Base-by-base conservation (phyloP, 2,329 filamentous ascomycete genomes). In the Cladosporium sp. region DNA sequence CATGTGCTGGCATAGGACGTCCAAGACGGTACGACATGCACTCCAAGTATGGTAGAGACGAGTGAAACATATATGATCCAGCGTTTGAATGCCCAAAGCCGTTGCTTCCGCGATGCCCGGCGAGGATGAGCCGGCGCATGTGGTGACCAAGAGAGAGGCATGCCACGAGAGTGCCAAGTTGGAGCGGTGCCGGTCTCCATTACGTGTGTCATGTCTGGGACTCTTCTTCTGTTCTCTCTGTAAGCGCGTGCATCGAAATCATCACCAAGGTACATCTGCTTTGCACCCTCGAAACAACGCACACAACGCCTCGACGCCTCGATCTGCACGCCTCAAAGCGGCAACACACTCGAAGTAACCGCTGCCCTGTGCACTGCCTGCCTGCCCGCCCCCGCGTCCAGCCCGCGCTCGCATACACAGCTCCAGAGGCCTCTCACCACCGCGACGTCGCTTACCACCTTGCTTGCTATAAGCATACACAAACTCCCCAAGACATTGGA, bases 41-140 rank as follows among this genome's bases (percentile, higher is more conserved):
- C 8, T n/a, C 18, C 5, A 18, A 44, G 40, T 44, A 44, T 44
- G 40, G 40, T 46, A 55, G 52, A n/a, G 8, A 6, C 29, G 31
- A 57, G 55, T 57, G 55, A 40, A 40, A 57, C 55, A 29, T 53
- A n/a, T 31, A 53, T 31, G 28, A 55, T 53, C 26, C 40, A 10
- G 40, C 18, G 18, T 44, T 44, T 21, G 18, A 23, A 31, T 21
- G 52, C 52, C 52, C 52, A 55, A 28, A 33, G 52, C 52, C 52
- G 52, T 55, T 55, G 52, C 52, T 55, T 55, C 52, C 52, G 52
- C 52, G 52, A 31, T 55, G 52, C 52, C 52, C 52, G 52, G 29
- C 52, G 52, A 55, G 29, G 23, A 55, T 31, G 52, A n/a, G 40
- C 40, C 40, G 40, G 40, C 28, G 29, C 12, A 33, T 12, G 31